Evolutionary conservation across 2,329 filamentous ascomycete species (phyloP).

Genomic region (Fusarium torulosum): DNA sequence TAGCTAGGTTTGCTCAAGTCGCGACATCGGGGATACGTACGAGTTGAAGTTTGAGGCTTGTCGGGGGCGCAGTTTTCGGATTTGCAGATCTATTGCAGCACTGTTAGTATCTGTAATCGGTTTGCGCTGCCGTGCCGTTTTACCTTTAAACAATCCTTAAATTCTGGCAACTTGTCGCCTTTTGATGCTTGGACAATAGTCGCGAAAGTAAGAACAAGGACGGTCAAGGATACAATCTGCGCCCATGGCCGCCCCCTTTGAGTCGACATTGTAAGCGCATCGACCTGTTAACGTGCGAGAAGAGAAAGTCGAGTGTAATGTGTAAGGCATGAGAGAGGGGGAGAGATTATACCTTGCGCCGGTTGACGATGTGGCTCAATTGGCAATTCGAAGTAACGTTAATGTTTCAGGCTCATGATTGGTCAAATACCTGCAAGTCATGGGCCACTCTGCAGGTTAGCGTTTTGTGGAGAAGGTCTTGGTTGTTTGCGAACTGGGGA

Average conservation of each 20-base stretch:
- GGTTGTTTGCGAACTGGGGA: slow-evolving; percentile 17
- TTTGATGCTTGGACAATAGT: slow-evolving; percentile 74
- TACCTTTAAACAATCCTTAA: slow-evolving; percentile 87
- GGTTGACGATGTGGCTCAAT: slow-evolving; percentile 42
- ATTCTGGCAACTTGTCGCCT: slow-evolving; percentile 89
- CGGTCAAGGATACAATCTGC: slow-evolving; percentile 50
- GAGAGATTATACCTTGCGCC: slow-evolving; percentile 12
- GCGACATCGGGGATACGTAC: slow-evolving; percentile 63
- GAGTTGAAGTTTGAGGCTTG: slow-evolving; percentile 71
- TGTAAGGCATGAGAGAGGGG: slow-evolving; percentile 25
- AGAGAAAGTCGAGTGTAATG: slow-evolving; percentile 7
- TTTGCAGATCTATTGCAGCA: slow-evolving; percentile 78
- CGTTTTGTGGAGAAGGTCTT: slow-evolving; percentile 37
- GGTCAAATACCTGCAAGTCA: slow-evolving; percentile 13
- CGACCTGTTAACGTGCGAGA: slow-evolving; percentile 33
- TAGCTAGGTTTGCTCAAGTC: slow-evolving; percentile 21
- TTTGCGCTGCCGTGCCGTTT: slow-evolving; percentile 17
- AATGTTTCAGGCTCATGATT: slow-evolving; percentile 36
- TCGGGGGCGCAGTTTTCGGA: slow-evolving; percentile 81
- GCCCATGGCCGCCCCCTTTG: slow-evolving; percentile 52
- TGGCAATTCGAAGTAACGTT: slow-evolving; percentile 28
- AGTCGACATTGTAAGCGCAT: slow-evolving; percentile 53
- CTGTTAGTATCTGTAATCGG: slow-evolving; percentile 27
- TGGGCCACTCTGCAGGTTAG: neutral
- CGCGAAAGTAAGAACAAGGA: slow-evolving; percentile 58